Evolutionary conservation across 495 filamentous ascomycete species (phyloP), one percentile per base, ranked within the genome.

Genomic region (Pseudoneurospora amorphoporcata): DNA sequence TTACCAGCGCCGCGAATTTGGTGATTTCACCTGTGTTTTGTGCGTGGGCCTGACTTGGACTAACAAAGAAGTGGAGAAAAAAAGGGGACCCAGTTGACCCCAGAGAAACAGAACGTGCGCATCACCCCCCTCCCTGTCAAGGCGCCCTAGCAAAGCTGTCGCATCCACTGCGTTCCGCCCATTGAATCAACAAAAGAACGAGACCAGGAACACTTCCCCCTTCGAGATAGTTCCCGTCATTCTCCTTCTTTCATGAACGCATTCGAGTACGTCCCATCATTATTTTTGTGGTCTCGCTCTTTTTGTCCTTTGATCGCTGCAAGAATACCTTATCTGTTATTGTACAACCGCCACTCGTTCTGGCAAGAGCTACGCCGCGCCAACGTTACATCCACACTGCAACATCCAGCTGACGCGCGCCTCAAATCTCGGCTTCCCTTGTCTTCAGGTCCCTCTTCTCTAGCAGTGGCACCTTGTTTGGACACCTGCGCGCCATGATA

Each of bases 401-500:
- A 68, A 58, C 68, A 72, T 45, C 39, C 42, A 47, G 32, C 70
- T 76, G 37, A 74, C 43, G 45, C 75, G 69, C 72, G 65, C 68
- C 58, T 65, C 14, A 7, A 35, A 65, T 35, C 23, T 65, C 53
- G 53, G 29, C 29, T 38, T 12, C 38, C 73, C 70, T 42, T 72
- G 4, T 17, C 38, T 10, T 45, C 70, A 80, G 78, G 47, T 77
- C 78, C 38, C 68, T 81, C 37, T 71, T 81, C 8, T 65, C 53
- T 65, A 17, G 29, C 45, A 72, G 72, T 69, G 75, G 77, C 76
- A 79, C 68, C 74, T 73, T 82, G 71, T 68, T 81, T 73, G 71
- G 69, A 71, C 79, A 80, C 73, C 72, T 82, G 75, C 80, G 78
- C 68, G 71, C 75, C 72, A 77, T 81, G 71, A 72, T 77, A 71